phyloP scores from a whole-genome alignment of 2,329 filamentous ascomycete species.

The Colletotrichum lini region DNA sequence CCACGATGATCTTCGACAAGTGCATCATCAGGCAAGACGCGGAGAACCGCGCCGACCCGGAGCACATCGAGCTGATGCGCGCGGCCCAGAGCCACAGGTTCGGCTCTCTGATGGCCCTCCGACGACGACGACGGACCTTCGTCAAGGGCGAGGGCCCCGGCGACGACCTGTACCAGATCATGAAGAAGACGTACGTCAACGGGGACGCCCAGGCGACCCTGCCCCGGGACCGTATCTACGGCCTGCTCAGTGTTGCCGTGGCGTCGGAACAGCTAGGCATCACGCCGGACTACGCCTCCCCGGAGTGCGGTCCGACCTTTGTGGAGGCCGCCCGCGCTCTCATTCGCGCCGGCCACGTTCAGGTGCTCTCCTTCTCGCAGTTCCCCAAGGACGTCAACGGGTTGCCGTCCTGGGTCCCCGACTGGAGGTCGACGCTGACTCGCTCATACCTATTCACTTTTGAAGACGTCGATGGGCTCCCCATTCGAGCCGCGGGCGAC shows the following conservation, averaged over 20 bases:
- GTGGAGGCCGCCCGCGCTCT: constrained; percentile 27
- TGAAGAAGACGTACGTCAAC: constrained; percentile 43
- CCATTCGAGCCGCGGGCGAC: constrained; percentile 13
- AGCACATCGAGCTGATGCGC: neutral
- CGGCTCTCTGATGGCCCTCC: neutral
- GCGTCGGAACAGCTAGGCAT: constrained; percentile 23
- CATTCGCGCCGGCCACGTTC: constrained; percentile 22
- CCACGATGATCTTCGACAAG: constrained; percentile 41
- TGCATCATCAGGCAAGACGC: constrained; percentile 22
- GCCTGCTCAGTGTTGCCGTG: constrained; percentile 45
- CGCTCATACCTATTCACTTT: constrained; percentile 17
- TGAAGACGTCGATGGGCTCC: constrained; percentile 19
- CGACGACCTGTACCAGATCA: constrained; percentile 41
- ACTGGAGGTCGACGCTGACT: constrained; percentile 49
- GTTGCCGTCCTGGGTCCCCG: constrained; percentile 56
- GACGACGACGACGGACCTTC: constrained; percentile 28
- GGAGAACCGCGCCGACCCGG: neutral
- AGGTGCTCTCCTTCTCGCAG: constrained; percentile 36
- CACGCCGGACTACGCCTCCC: constrained; percentile 22
- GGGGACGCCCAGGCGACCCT: constrained; percentile 41
- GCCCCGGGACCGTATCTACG: constrained; percentile 46
- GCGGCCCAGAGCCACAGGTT: constrained; percentile 9
- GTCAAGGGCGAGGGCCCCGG: constrained; percentile 42
- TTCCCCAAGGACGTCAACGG: constrained; percentile 28
- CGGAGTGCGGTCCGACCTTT: constrained; percentile 17